Conservation (phyloP, 306 rosid genomes). For the Mimosa pudica region DNA sequence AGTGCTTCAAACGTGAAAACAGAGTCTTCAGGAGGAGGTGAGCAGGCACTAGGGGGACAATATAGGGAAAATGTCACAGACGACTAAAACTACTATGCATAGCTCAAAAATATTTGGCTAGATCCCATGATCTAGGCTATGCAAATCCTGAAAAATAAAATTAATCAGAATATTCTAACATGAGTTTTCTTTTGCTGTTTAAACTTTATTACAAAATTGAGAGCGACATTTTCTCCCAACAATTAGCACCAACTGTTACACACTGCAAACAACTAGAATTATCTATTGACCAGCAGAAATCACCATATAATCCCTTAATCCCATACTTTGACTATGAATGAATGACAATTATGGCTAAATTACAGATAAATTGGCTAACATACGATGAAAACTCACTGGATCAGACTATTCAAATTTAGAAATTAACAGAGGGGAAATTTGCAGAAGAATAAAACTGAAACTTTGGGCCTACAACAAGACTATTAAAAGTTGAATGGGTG, state of each 20-base stretch:
- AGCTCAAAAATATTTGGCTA: constrained; percentile 9
- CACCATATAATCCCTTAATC: neutral
- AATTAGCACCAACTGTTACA: neutral
- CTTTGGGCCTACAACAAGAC: neutral
- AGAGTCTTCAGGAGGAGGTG: neutral
- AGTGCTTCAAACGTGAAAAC: neutral
- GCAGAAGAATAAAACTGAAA: neutral
- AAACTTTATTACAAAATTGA: neutral
- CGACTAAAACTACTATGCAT: neutral
- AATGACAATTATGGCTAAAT: neutral
- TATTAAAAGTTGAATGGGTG: neutral
- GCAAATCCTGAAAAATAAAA: constrained; percentile 12
- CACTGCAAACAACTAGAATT: neutral
- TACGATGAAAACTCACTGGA: too few relatives aligned
- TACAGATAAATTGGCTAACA: too few relatives aligned
- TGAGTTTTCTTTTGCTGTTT: neutral
- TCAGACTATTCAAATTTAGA: too few relatives aligned
- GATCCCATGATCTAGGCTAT: constrained; percentile 15
- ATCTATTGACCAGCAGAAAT: neutral
- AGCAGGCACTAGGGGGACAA: too few relatives aligned
- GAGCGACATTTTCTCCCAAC: neutral
- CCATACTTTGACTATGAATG: neutral
- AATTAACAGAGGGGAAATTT: neutral
- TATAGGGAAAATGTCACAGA: neutral
- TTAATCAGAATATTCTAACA: neutral